Percentiles rank a stretch among this genome's conserved stretches.
Conservation (phyloP, 1,284 basidiomycete species). For the Hypsizygus ulmarius region DNA sequence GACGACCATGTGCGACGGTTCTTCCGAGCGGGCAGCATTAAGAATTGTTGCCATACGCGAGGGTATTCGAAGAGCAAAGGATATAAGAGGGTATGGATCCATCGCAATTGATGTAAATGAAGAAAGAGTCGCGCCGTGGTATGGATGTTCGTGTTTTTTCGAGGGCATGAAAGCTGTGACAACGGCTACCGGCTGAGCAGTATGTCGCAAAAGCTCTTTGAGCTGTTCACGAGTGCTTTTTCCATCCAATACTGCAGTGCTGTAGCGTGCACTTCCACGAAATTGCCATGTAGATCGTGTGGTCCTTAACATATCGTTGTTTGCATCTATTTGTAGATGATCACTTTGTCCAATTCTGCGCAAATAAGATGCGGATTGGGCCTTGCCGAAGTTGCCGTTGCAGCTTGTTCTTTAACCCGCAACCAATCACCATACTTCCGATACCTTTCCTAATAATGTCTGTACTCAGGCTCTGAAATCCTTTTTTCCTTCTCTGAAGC, state of each 20-base stretch:
- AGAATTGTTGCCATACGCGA: constrained; percentile 77
- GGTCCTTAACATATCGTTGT: constrained; percentile 17
- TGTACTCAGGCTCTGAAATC: no score
- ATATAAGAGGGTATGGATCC: constrained; percentile 81
- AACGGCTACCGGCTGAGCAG: constrained; percentile 63
- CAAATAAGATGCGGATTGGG: constrained; percentile 5
- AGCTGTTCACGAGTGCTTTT: constrained; percentile 24
- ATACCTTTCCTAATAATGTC: no score
- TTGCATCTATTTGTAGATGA: background rate
- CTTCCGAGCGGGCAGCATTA: constrained; percentile 30
- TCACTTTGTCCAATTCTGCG: constrained; percentile 1
- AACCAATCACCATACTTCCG: background rate
- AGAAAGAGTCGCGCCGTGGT: constrained; percentile 88
- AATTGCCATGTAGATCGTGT: constrained; percentile 10
- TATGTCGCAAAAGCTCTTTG: constrained; percentile 48
- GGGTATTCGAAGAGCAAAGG: constrained; percentile 86
- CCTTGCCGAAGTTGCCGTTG: no score
- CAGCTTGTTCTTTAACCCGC: background rate
- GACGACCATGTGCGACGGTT: constrained; percentile 54
- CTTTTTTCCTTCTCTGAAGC: no score
- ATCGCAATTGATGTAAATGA: constrained; percentile 91
- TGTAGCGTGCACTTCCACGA: constrained; percentile 12
- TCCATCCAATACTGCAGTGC: constrained; percentile 10
- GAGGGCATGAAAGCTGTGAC: constrained; percentile 48
- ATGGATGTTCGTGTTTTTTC: constrained; percentile 26